phyloP scores from a whole-genome alignment of 805 yeast species.

The Yamadazyma phyllophila region DNA sequence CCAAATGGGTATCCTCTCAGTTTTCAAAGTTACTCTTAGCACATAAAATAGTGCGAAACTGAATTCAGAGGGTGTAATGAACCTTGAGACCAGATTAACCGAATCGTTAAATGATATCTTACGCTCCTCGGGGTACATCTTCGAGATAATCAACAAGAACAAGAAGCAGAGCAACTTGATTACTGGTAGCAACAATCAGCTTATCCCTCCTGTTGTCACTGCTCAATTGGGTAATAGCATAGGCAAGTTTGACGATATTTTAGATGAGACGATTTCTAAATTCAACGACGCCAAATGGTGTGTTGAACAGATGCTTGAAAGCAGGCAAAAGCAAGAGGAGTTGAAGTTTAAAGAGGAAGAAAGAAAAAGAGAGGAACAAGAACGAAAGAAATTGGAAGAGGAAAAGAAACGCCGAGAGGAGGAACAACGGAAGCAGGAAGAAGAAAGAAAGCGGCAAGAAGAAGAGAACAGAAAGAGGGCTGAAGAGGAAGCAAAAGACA shows the following conservation, averaged over 20 bases:
- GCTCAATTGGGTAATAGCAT: conserved; percentile 33
- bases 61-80: conserved; percentile 21
- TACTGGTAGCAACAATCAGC: conserved; percentile 41
- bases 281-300: conserved; percentile 46
- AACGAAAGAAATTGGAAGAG: conserved; percentile 21
- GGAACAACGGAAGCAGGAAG: conserved; percentile 17
- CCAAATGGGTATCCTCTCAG: not conserved
- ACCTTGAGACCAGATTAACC: conserved; percentile 39
- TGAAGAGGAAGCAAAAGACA: conserved; percentile 18
- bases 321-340: conserved; percentile 41
- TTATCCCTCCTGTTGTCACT: conserved; percentile 36
- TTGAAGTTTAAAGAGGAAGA: conserved; percentile 33
- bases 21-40: too few species aligned
- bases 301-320: conserved; percentile 40
- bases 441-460: conserved; percentile 18
- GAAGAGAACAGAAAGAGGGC: conserved; percentile 18
- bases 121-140: conserved; percentile 42
- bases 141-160: conserved; percentile 40
- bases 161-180: conserved; percentile 40
- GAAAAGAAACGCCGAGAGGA: conserved; percentile 16
- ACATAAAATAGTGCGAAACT: not conserved
- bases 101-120: conserved; percentile 40
- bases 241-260: conserved; percentile 38
- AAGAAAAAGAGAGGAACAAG: conserved; percentile 17
- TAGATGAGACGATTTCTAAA: conserved; percentile 42